Conservation (phyloP, 208 protist genomes). For the Naegleria lovaniensis region DNA sequence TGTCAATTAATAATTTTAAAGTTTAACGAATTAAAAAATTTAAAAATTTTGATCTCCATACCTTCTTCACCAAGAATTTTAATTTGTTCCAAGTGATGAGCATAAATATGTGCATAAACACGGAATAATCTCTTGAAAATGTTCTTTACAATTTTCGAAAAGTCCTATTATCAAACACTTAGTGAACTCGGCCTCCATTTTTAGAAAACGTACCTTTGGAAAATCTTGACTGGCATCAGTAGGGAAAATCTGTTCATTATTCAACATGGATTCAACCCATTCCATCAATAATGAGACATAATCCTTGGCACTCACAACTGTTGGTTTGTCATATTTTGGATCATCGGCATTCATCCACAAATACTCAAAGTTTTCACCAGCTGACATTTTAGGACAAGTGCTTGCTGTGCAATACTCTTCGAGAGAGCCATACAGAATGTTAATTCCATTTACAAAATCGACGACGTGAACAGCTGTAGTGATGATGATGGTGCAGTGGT, state of each 20-base stretch:
- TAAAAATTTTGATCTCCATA: constrained; percentile 80
- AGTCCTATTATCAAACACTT: constrained; percentile 42
- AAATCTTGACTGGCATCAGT: constrained; percentile 38
- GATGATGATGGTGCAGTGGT: too few relatives aligned
- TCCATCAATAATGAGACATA: constrained; percentile 96
- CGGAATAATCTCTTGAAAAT: constrained; percentile 97
- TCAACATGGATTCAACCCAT: constrained; percentile 95
- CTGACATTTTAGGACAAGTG: constrained; percentile 90
- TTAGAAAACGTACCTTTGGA: neutral
- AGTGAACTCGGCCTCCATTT: too few relatives aligned
- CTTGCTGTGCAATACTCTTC: constrained; percentile 94
- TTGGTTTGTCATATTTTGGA: constrained; percentile 83
- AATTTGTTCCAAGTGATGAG: constrained; percentile 91
- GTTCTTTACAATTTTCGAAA: constrained; percentile 64
- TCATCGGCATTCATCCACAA: constrained; percentile 85
- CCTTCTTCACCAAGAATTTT: constrained; percentile 83
- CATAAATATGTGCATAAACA: constrained; percentile 98
- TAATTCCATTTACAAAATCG: constrained; percentile 99
- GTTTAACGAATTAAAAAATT: constrained; percentile 45
- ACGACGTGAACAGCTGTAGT: constrained; percentile 77
- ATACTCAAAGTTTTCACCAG: constrained; percentile 88
- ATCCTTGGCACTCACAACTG: constrained; percentile 80
- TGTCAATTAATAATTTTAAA: too few relatives aligned
- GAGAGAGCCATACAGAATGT: constrained; percentile 94
- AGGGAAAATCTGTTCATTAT: constrained; percentile 93